Evolutionary conservation across 495 filamentous ascomycete species (phyloP), one percentile per base, ranked within the genome.

Genomic region (Oidiodendron maius): DNA sequence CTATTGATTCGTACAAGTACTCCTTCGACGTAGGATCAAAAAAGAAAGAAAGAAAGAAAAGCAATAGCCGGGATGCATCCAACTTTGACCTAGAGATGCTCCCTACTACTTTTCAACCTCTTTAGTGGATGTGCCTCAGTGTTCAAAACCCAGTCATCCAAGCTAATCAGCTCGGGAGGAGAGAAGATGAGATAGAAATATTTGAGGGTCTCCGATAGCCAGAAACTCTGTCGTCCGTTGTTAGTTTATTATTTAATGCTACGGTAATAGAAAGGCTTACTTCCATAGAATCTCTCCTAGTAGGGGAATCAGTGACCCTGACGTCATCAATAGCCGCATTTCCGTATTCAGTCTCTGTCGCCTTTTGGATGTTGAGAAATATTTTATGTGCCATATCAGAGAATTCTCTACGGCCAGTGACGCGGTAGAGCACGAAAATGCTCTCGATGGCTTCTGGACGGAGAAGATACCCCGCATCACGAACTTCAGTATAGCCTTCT

Each of bases 371-470:
- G 11, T 59, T 48, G 49, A 68, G 37, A 53, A 71, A 82, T 75
- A 81, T 81, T 13, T 57, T 56, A 75, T 77, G 81, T 1, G 75
- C 78, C 46, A 75, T 70, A 13, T 79, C 70, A 50, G 68, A 71
- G 53, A 69, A 76, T 5, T 59, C 58, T 15, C 55, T 34, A 46
- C 78, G 63, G 13, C 72, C 78, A 4, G 78, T 79, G 48, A 81
- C 53, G 40, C 78, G 74, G 56, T 77, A 80, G 65, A 73, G 70
- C 43, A 75, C 66, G 52, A 80, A 82, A 28, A 82, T 71, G 20
- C 69, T 72, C 51, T 82, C 78, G 41, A 82, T 81, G 4, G 77
- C 77, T 57, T 82, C 78, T 21, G 78, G 78, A 9, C 44, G 44
- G n/a, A 47, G 17, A 10, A 22, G 9, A 15, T 47, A 47, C 20